phyloP scores from a whole-genome alignment of 1,284 basidiomycete genomes.

The Anthracocystis panici-leucophaei region DNA sequence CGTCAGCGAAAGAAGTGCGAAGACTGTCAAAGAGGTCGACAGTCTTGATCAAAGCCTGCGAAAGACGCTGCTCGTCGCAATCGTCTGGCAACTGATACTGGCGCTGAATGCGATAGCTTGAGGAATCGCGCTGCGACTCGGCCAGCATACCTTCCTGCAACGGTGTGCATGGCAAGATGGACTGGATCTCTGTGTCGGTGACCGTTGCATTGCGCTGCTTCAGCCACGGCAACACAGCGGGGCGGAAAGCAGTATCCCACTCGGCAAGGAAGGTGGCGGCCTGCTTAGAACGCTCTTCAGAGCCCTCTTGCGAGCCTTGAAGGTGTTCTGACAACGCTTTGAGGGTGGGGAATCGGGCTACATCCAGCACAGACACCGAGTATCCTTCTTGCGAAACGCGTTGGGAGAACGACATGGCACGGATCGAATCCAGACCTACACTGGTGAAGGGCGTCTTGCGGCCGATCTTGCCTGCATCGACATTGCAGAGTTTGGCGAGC shows the following conservation, averaged over 20 bases:
- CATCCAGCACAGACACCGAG: slow-evolving; percentile 65
- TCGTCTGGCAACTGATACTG: slow-evolving; percentile 59
- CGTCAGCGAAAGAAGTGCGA: slow-evolving; percentile 59
- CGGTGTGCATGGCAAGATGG: slow-evolving; percentile 55
- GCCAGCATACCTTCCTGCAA: slow-evolving; percentile 66
- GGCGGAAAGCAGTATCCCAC: slow-evolving; percentile 36
- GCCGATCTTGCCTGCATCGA: slow-evolving; percentile 53
- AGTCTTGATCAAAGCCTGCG: slow-evolving; percentile 29
- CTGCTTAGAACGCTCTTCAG: slow-evolving; percentile 22
- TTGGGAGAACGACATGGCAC: slow-evolving; percentile 65
- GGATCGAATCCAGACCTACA: slow-evolving; percentile 67
- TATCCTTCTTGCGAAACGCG: slow-evolving; percentile 53
- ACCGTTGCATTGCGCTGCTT: not conserved
- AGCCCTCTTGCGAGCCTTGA: slow-evolving; percentile 26
- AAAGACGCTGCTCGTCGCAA: slow-evolving; percentile 37
- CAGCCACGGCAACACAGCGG: slow-evolving; percentile 25
- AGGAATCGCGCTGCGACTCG: slow-evolving; percentile 55
- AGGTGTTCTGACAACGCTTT: slow-evolving; percentile 51
- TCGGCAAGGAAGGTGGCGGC: slow-evolving; percentile 25
- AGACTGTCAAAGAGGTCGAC: slow-evolving; percentile 50
- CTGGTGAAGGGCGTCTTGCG: slow-evolving; percentile 60
- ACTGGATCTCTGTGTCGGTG: slow-evolving; percentile 12
- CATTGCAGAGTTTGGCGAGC: slow-evolving; percentile 57
- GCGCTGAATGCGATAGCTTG: slow-evolving; percentile 57
- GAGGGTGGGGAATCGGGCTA: slow-evolving; percentile 63